Base-by-base conservation (phyloP, 176 grass and related monocot genomes). In the Aegilops umbellulata region DNA sequence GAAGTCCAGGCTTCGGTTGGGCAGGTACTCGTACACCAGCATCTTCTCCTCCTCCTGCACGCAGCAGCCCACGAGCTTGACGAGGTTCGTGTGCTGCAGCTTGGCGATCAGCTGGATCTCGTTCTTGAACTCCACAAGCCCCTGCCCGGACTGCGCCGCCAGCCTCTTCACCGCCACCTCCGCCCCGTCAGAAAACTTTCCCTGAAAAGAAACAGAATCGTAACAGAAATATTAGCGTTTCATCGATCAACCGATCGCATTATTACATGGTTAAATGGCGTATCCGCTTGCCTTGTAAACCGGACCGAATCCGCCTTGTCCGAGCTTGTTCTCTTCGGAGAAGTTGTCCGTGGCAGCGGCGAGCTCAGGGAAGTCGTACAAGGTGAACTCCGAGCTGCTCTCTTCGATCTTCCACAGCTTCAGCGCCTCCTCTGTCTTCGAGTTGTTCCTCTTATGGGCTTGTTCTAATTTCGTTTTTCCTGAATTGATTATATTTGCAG, bases 81-180 rank as follows among this genome's bases (percentile, higher is more conserved):
- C 92, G 4, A 92, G 89, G 80, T 94, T 94, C 23, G 81, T 89
- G 77, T 94, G 92, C 87, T 92, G 92, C 60, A 94, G 85, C 82
- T 92, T 94, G 2, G 92, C 89, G 15, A 92, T 86, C 31, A 94
- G 85, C 69, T 87, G 65, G 64, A 94, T 74, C 87, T 94, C 89
- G 79, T 91, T 94, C 83, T 87, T 91, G 76, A 94, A 86, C 73
- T 94, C 92, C 29, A 51, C 68, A 4, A 94, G 73, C 0, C 92
- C 92, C 69, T 92, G 92, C 11, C 81, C 60, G 0, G 89, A 91
- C 0, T 82, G 69, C 51, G 82, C 76, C 0, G 81, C 79, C 10
- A 94, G 87, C 3, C 87, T 31, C 85, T 94, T 94, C 36, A 94
- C 89, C 36, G 92, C 92, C 9, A 94, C 69, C 75, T 91, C 89